Base-by-base conservation (phyloP, 2,329 filamentous ascomycete genomes). In the Dryadomyces sulphureus region DNA sequence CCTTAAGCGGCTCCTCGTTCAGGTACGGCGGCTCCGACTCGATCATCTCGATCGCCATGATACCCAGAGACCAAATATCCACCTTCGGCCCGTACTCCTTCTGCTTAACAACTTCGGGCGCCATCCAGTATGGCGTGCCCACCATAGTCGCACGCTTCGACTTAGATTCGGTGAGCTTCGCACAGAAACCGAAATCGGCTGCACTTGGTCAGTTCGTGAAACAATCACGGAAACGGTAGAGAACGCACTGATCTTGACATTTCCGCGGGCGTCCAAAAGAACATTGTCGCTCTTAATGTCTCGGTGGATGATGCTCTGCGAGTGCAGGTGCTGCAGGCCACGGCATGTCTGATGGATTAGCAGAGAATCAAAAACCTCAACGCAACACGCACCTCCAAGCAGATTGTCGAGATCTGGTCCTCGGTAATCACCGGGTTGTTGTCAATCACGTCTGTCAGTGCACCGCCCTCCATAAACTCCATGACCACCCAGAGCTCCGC, bases 31-130 rank as follows among this genome's bases (percentile, higher is more conserved):
- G 92, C 64, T 98, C 92, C 17, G 87, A 94, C 62, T 98, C 92
- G 59, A 96, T 96, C 92, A 98, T 95, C 66, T 98, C 92, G 58
- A 98, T 96, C 21, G 92, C 90, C 92, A 96, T 98, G 66, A 98
- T 98, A 59, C 92, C 92, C 51, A 98, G 70, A 25, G 89, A 95
- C 92, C 92, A 98, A 60, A 96, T 94, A 60, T 98, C 92, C 52
- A 96, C 92, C 72, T 96, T 96, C 59, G 85, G 84, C 35, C 90
- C 92, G 59, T 98, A 98, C 64, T 95, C 90, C 69, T 96, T 96
- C 63, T 96, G 92, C 69, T 96, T 96, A 61, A 98, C 92, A 39
- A 98, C 92, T 65, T 98, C 92, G 34, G 92, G 92, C 8, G 92
- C 92, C 92, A 98, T 98, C 92, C 92, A 98, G 72, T 96, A 98